Evolutionary conservation across 2,329 filamentous ascomycete genomes (phyloP).

Genomic region (Pyrenophora tritici-repentis): DNA sequence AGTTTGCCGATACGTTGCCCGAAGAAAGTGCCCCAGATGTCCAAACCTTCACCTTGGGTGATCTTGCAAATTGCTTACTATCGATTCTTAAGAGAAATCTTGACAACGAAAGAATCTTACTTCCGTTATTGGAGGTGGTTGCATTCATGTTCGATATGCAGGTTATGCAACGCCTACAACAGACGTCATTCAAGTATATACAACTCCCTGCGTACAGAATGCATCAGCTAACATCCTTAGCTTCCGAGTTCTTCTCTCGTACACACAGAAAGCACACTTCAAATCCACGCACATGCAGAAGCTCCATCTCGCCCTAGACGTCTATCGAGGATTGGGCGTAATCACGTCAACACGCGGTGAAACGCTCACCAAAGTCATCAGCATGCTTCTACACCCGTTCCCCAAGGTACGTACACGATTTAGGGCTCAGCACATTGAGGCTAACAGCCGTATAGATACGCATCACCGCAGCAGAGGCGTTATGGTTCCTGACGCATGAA

Average conservation of each 20-base stretch:
- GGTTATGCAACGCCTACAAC: constrained; percentile 47
- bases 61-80: constrained; percentile 33
- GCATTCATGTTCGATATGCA: constrained; percentile 67
- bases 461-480: constrained; percentile 48
- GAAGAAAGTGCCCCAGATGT: background rate
- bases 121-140: constrained; percentile 76
- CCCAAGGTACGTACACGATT: constrained; percentile 62
- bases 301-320: constrained; percentile 76
- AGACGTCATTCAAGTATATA: constrained; percentile 60
- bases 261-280: constrained; percentile 78
- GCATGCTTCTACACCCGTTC: constrained; percentile 80
- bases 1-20: constrained; percentile 43
- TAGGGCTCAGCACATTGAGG: background rate
- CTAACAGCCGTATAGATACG: constrained; percentile 33
- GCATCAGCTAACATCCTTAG: constrained; percentile 23
- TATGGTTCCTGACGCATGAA: constrained; percentile 47
- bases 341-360: constrained; percentile 57
- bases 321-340: constrained; percentile 74
- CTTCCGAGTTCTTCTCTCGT: constrained; percentile 67
- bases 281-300: constrained; percentile 83
- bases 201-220: no score
- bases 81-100: constrained; percentile 38
- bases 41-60: constrained; percentile 27
- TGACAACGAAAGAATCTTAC: constrained; percentile 69
- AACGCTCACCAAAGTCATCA: constrained; percentile 70